phyloP scores from a whole-genome alignment of 73 alveolate genomes.

The Symbiodinium natans region DNA sequence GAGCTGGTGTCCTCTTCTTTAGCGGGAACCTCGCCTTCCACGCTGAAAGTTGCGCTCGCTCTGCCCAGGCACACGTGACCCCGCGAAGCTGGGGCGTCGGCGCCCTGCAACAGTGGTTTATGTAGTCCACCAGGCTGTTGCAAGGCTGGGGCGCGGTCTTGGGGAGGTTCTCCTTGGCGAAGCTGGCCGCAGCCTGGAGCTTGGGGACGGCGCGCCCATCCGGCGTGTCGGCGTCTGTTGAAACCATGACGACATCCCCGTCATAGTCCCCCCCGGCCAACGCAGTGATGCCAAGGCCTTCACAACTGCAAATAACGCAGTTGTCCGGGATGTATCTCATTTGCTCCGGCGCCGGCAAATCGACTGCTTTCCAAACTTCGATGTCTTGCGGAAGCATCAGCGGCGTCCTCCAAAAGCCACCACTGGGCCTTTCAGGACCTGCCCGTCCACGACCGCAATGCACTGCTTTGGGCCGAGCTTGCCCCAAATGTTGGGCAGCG shows the following conservation, averaged over 20 bases:
- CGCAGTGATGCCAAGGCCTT: not conserved
- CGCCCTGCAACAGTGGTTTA: not conserved
- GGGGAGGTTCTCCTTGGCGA: not conserved
- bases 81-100: not conserved
- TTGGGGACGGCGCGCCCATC: not conserved
- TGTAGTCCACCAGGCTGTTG: not conserved
- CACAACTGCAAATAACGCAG: not conserved
- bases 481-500: not conserved
- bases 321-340: not conserved
- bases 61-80: not conserved
- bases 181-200: not conserved
- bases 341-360: not conserved
- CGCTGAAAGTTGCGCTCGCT: not conserved
- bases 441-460: not conserved
- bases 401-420: not conserved
- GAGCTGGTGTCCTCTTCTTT: not conserved
- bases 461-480: not conserved
- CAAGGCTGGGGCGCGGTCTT: not conserved
- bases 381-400: not conserved
- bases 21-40: not conserved
- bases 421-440: not conserved
- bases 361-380: not conserved
- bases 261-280: not conserved
- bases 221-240: not conserved
- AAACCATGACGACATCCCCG: not conserved